phyloP scores from a whole-genome alignment of 2,329 filamentous ascomycete species.

The Macrophomina pseudophaseolina region DNA sequence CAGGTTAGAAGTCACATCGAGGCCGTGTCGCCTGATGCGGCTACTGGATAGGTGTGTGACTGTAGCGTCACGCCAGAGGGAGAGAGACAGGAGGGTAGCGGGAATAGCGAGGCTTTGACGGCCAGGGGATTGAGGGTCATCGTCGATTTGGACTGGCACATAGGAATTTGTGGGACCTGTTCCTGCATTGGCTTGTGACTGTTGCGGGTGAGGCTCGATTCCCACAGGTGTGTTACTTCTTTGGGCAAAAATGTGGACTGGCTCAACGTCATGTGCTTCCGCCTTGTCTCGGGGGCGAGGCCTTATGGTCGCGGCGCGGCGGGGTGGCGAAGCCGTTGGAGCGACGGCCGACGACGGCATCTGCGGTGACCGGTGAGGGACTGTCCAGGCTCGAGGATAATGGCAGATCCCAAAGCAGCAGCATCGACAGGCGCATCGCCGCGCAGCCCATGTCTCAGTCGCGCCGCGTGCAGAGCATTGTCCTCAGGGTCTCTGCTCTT shows the following conservation, averaged over 20 bases:
- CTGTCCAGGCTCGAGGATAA: not conserved
- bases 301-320: not conserved
- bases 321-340: conserved; percentile 16
- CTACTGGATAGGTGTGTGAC: conserved; percentile 16
- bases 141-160: not conserved
- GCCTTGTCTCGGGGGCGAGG: conserved; percentile 12
- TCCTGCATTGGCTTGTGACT: conserved; percentile 22
- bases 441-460: conserved; percentile 5
- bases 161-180: not conserved
- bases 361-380: not conserved
- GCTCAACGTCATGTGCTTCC: conserved; percentile 6
- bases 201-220: conserved; percentile 12
- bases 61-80: not conserved
- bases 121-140: not conserved
- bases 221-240: not conserved
- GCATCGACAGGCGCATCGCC: not conserved
- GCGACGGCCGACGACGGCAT: not conserved
- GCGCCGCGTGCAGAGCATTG: not conserved
- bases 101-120: not conserved
- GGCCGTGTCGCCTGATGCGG: conserved; percentile 11
- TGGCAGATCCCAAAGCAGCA: not conserved
- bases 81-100: not conserved
- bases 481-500: conserved; percentile 11
- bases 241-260: conserved; percentile 3
- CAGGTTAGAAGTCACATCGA: not conserved